phyloP scores from a whole-genome alignment of 257 asterid genomes.

The Phtheirospermum japonicum region DNA sequence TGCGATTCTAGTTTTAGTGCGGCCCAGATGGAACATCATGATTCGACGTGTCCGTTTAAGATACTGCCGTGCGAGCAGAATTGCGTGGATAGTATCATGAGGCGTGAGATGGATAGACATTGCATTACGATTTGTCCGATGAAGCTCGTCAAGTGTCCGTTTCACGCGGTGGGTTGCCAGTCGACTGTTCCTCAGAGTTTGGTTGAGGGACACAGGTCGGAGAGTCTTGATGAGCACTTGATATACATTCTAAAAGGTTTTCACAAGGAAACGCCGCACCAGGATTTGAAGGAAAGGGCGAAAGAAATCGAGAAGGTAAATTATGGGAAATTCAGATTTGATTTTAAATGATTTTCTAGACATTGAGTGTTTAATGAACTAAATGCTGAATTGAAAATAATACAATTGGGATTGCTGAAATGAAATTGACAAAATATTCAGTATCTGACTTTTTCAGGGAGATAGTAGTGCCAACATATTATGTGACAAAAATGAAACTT shows the following conservation, averaged over 20 bases:
- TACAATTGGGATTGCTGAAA: background rate
- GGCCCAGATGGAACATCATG: conserved; percentile 9
- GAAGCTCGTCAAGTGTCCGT: conserved; percentile 17
- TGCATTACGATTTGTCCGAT: conserved; percentile 10
- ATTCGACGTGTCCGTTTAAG: conserved; percentile 6
- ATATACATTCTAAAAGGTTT: background rate
- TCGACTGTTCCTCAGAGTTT: background rate
- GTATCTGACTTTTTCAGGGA: background rate
- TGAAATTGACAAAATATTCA: background rate
- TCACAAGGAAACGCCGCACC: background rate
- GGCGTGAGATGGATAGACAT: conserved; percentile 19
- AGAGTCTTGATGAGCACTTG: background rate
- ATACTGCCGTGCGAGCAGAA: conserved; percentile 8
- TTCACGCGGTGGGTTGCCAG: conserved; percentile 10
- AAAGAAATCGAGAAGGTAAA: conserved; percentile 4
- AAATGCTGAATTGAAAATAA: background rate
- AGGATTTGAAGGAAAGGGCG: background rate
- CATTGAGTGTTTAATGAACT: background rate
- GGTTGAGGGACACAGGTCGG: background rate
- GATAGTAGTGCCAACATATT: too few species aligned
- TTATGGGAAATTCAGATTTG: background rate
- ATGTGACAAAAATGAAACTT: too few species aligned
- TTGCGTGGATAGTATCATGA: conserved; percentile 3
- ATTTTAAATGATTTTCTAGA: background rate
- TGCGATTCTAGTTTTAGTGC: conserved; percentile 5